Percentiles rank a stretch among this genome's conserved stretches.
phyloP scores from a whole-genome alignment of 2,329 filamentous ascomycete genomes.

The Verticillium nonalfalfae region DNA sequence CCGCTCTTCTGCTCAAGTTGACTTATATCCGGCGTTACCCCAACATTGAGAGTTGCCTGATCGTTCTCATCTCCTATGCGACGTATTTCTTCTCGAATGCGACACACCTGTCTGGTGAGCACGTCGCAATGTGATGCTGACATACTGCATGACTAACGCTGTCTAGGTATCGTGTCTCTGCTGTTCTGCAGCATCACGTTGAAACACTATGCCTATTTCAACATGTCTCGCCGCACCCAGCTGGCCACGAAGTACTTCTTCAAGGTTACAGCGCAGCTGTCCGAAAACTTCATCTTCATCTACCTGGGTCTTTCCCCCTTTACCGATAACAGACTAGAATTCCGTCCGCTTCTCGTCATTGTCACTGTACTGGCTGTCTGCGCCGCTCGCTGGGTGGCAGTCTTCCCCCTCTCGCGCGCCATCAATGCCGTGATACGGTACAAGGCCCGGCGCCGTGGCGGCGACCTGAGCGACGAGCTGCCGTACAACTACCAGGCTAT shows the following conservation, averaged over 20 bases:
- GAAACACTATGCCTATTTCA: conserved; percentile 99
- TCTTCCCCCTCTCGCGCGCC: conserved; percentile 82
- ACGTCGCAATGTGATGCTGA: not conserved
- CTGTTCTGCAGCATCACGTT: conserved; percentile 97
- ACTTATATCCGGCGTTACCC: conserved; percentile 88
- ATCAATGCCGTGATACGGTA: conserved; percentile 95
- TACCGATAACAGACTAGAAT: conserved; percentile 80
- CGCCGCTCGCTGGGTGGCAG: conserved; percentile 83
- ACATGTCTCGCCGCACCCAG: conserved; percentile 97
- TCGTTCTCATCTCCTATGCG: conserved; percentile 90
- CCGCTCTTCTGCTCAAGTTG: conserved; percentile 86
- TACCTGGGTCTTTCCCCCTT: conserved; percentile 94
- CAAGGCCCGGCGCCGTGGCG: conserved; percentile 67
- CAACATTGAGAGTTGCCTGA: conserved; percentile 93
- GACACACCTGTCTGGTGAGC: conserved; percentile 86
- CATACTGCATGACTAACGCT: conserved; percentile 7
- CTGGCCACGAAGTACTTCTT: conserved; percentile 98
- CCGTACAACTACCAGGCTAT: conserved; percentile 97
- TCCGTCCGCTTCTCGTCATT: conserved; percentile 92
- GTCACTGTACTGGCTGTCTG: conserved; percentile 90
- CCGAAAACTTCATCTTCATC: conserved; percentile 99
- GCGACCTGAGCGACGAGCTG: conserved; percentile 75
- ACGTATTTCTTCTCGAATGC: conserved; percentile 98
- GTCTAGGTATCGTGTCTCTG: conserved; percentile 82
- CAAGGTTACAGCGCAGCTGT: conserved; percentile 87